Conservation (phyloP, 176 grass and related monocot species). For the Zea luxurians region DNA sequence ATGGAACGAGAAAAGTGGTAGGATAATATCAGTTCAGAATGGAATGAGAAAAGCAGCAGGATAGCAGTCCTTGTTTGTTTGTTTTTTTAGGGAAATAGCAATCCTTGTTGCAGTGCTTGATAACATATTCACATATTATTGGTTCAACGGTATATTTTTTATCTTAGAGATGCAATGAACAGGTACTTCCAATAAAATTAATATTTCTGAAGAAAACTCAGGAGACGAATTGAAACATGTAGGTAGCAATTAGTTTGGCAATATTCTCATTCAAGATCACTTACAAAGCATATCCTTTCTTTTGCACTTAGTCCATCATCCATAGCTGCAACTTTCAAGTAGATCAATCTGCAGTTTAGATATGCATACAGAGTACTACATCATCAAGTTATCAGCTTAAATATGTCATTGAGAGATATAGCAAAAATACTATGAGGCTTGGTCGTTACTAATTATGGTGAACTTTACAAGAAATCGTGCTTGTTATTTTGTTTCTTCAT, state of each 20-base stretch:
- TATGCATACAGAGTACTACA: conserved; percentile 36
- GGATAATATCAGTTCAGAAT: conserved; percentile 1
- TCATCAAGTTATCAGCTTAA: conserved; percentile 25
- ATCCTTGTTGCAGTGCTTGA: background rate
- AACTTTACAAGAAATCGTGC: conserved; percentile 20
- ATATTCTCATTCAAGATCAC: conserved; percentile 33
- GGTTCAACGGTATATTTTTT: background rate
- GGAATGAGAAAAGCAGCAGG: conserved; percentile 1
- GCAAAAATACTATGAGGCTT: conserved; percentile 1
- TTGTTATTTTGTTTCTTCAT: conserved; percentile 18
- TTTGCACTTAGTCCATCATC: conserved; percentile 58
- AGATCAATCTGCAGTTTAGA: conserved; percentile 76
- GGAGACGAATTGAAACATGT: conserved; percentile 25
- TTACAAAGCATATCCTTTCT: conserved; percentile 63
- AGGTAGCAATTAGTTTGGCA: conserved; percentile 8
- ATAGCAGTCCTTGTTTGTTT: background rate
- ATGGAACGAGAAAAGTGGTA: background rate
- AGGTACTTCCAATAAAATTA: background rate
- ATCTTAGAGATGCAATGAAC: background rate
- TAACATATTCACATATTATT: background rate
- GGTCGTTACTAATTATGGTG: background rate
- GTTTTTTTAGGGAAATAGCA: background rate
- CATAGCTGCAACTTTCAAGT: conserved; percentile 70
- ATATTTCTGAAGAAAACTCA: conserved; percentile 2
- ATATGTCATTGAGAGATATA: background rate